Conservation (phyloP, 2,329 filamentous ascomycete species). For the Trichoderma simmonsii region DNA sequence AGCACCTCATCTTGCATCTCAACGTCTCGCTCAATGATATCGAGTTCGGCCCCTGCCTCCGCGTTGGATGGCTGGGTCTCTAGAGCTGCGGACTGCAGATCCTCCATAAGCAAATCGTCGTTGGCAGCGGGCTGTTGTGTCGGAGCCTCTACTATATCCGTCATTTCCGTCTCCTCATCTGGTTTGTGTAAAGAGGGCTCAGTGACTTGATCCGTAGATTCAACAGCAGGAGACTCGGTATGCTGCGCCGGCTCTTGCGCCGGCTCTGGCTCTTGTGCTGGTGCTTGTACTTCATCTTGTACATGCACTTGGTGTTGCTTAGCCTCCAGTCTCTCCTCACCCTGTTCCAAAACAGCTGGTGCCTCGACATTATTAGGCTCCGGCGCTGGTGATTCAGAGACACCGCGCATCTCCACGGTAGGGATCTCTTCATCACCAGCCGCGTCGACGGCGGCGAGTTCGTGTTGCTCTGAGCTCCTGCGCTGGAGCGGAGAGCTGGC, state of each 20-base stretch:
- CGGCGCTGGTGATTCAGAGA: not conserved
- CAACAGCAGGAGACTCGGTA: not conserved
- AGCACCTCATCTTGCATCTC: conserved; percentile 19
- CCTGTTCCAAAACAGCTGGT: not conserved
- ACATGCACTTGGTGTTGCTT: not conserved
- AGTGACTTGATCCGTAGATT: not conserved
- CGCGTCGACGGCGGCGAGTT: not conserved
- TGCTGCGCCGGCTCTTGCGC: not conserved
- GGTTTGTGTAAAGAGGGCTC: not conserved
- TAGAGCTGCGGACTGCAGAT: not conserved
- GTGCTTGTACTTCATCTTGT: not conserved
- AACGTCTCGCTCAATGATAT: not conserved
- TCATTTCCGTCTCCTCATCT: not conserved
- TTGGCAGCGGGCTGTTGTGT: not conserved
- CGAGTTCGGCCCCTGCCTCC: not conserved
- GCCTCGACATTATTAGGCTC: not conserved
- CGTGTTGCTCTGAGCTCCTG: not conserved
- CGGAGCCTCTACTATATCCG: not conserved
- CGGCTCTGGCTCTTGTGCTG: not conserved
- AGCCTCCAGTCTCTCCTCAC: not conserved
- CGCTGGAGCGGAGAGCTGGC: not conserved
- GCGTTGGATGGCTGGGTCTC: not conserved
- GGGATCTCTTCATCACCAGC: not conserved
- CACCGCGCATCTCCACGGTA: not conserved
- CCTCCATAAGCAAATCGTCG: not conserved